Conservation (phyloP, 1,284 basidiomycete species). For the Flammula alnicola region DNA sequence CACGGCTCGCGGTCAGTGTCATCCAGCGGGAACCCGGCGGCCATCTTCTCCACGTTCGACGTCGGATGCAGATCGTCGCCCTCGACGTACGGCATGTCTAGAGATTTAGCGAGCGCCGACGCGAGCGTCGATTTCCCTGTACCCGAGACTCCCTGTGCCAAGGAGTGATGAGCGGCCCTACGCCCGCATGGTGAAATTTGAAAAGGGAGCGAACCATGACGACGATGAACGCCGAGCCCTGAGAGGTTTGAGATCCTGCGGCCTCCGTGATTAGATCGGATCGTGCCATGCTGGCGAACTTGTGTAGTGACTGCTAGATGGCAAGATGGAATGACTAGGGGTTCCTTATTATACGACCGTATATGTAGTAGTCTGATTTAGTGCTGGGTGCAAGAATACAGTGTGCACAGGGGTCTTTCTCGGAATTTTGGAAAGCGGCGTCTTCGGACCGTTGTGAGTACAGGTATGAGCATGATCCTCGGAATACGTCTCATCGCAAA, state of each 20-base stretch:
- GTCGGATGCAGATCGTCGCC: constrained; percentile 89
- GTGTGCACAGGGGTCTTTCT: too few species aligned
- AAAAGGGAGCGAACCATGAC: constrained; percentile 24
- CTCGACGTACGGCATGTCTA: constrained; percentile 82
- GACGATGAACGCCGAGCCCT: constrained; percentile 21
- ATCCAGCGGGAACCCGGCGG: constrained; percentile 73
- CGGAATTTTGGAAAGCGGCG: too few species aligned
- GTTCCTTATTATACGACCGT: too few species aligned
- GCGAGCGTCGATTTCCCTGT: constrained; percentile 93
- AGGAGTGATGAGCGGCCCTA: not conserved
- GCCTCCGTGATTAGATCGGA: not conserved
- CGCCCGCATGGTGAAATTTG: constrained; percentile 2
- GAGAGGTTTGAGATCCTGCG: not conserved
- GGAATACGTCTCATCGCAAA: too few species aligned
- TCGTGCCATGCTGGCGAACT: constrained; percentile 4
- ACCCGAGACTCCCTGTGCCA: constrained; percentile 71
- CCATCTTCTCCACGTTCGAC: constrained; percentile 90
- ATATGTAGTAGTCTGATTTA: too few species aligned
- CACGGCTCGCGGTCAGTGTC: constrained; percentile 89
- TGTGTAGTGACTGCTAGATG: too few species aligned
- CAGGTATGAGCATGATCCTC: too few species aligned
- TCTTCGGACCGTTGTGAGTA: too few species aligned
- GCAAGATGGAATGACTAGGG: too few species aligned
- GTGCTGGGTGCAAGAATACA: too few species aligned
- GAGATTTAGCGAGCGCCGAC: constrained; percentile 58